These are phyloP conservation scores for Chimonanthus praecox DNA, from an alignment of 164 flowering plant genomes.

Conservation along the genomic window DNA sequence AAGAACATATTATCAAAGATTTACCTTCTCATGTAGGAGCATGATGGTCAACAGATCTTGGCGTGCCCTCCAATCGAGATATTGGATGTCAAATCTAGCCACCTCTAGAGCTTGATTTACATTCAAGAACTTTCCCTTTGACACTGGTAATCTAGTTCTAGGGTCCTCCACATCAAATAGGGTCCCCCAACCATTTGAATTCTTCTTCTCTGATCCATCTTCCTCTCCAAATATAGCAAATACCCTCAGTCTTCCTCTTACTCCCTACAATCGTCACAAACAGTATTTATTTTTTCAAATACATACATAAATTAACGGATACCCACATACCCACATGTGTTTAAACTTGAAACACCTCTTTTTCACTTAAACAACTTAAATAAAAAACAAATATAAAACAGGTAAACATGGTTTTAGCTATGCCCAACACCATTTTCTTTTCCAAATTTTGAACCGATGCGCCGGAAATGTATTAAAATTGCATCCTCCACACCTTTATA, in stretches of 20 bases:
- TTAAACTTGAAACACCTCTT: neutral
- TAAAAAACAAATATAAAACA: too few relatives aligned
- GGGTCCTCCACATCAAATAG: slow-evolving; percentile 94
- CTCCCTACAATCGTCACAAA: slow-evolving; percentile 2
- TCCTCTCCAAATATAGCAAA: slow-evolving; percentile 77
- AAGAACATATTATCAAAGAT: neutral
- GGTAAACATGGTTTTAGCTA: too few relatives aligned
- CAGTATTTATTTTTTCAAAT: neutral
- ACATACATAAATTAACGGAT: slow-evolving; percentile 1
- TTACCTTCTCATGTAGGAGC: slow-evolving; percentile 95
- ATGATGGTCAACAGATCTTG: slow-evolving; percentile 90
- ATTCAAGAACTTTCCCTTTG: slow-evolving; percentile 81
- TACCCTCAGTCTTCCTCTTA: slow-evolving; percentile 54
- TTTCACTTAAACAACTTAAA: too few relatives aligned
- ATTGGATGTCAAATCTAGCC: slow-evolving; percentile 89
- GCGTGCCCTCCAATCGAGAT: slow-evolving; percentile 94
- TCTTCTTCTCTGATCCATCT: slow-evolving; percentile 50
- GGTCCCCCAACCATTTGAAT: slow-evolving; percentile 42
- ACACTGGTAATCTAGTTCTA: slow-evolving; percentile 52
- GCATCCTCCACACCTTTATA: too few relatives aligned
- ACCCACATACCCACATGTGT: neutral
- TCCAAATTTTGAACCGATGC: too few relatives aligned
- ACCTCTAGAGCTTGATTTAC: slow-evolving; percentile 82
- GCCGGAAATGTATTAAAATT: too few relatives aligned
- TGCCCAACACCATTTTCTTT: too few relatives aligned